Conservation (phyloP, 2,329 filamentous ascomycete genomes). For the Stemphylium vesicarium region DNA sequence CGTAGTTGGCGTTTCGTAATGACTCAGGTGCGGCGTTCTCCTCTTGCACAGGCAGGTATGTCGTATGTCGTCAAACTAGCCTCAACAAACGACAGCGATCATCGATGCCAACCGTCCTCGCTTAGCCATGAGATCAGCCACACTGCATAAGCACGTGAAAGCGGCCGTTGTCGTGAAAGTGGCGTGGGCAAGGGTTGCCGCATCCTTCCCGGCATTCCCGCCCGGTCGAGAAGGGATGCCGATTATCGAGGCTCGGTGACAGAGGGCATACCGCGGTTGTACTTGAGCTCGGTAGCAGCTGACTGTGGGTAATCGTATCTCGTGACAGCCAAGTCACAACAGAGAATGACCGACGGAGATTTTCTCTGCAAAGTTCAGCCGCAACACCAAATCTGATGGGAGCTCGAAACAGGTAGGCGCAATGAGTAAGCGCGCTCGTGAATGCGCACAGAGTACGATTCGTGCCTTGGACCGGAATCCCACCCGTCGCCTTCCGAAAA, state of each 20-base stretch:
- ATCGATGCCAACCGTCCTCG: constrained; percentile 15
- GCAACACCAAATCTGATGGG: constrained; percentile 10
- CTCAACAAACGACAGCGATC: constrained; percentile 20
- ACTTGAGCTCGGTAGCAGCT: constrained; percentile 15
- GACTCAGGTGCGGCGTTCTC: not conserved
- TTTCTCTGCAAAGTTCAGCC: constrained; percentile 10
- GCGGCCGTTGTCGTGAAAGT: constrained; percentile 10
- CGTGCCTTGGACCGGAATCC: constrained; percentile 2
- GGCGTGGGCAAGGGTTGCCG: constrained; percentile 12
- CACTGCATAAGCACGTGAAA: constrained; percentile 26
- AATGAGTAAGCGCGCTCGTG: constrained; percentile 16
- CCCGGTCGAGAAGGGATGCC: constrained; percentile 9
- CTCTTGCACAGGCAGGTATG: constrained; percentile 1
- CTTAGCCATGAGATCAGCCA: constrained; percentile 18
- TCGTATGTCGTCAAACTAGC: constrained; percentile 21
- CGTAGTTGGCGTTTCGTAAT: not conserved
- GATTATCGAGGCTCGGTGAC: constrained; percentile 13
- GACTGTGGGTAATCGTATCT: constrained; percentile 3
- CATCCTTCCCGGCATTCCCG: constrained; percentile 10
- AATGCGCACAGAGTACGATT: constrained; percentile 13
- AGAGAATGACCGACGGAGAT: not conserved
- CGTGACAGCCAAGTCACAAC: constrained; percentile 7
- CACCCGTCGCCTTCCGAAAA: not conserved
- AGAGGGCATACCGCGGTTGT: constrained; percentile 15
- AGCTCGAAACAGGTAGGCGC: not conserved